Evolutionary conservation across 805 yeast genomes (phyloP), one percentile per base, ranked within the genome.

Genomic region (Naumovozyma dairenensis): DNA sequence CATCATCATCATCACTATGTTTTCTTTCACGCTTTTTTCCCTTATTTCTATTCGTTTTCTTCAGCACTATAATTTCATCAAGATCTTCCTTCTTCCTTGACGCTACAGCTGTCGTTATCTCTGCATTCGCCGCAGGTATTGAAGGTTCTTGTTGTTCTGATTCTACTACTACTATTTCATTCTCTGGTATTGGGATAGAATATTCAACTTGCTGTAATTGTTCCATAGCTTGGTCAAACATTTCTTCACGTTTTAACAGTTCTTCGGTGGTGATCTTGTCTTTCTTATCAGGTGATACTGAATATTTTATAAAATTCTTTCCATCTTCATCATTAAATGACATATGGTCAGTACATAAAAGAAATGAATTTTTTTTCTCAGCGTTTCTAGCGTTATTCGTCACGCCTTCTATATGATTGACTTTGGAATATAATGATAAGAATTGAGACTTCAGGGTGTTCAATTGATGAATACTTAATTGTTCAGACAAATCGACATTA

Each of bases 11-110:
- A 1, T 25, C 15, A 17, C 9, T 21, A 18, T 32, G 13, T 33
- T 21, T 25, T 30, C 35, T 28, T 31, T 33, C 13, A 29, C 33
- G 27, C 18, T 24, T 36, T 13, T 29, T 26, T 24, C 32, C 36
- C 21, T 31, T 35, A 22, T 35, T 35, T 33, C 40, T 48, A 13
- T 37, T 48, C 8, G 38, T 42, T 25, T 48, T 55, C 28, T 62
- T 61, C 31, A 70, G 49, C 2, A 69, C 60, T 16, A 69, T 56
- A 15, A 70, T 48, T 33, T 67, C 72, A 35, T 62, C 59, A 29
- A 41, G 35, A 37, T 49, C 51, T 24, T 51, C 55, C 19, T 33
- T 24, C 21, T 17, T 14, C 20, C 27, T 35, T 39, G 29, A 20
- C 32, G 26, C 25, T 25, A 15, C 10, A 16, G 17, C 20, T 13